Evolutionary conservation across 2,329 filamentous ascomycete species (phyloP).

Genomic region (Alternaria metachromatica): DNA sequence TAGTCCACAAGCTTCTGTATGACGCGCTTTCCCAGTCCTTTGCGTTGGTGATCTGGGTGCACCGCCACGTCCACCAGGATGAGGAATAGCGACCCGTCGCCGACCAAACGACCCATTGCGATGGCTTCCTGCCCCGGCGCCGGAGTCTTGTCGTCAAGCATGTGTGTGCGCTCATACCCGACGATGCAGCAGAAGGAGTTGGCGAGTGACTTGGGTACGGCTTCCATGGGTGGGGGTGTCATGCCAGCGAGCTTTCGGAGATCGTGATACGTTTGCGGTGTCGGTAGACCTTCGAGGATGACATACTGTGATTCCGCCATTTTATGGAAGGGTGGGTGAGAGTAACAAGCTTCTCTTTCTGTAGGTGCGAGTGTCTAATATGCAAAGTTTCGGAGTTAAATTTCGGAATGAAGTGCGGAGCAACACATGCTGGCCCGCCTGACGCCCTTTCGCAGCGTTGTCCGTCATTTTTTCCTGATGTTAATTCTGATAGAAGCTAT

Average conservation of each 20-base stretch:
- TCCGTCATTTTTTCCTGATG: background rate
- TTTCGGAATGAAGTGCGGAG: background rate
- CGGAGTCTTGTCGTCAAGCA: constrained; percentile 31
- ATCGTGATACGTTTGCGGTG: constrained; percentile 40
- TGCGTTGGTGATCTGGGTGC: constrained; percentile 57
- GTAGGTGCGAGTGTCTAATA: background rate
- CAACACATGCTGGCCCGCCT: background rate
- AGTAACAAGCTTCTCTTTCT: background rate
- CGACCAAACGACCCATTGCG: constrained; percentile 60
- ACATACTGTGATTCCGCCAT: constrained; percentile 28
- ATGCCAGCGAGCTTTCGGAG: constrained; percentile 36
- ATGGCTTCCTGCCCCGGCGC: constrained; percentile 37
- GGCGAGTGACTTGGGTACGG: constrained; percentile 33
- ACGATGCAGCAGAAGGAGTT: constrained; percentile 35
- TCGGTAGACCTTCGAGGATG: constrained; percentile 35
- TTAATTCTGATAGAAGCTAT: background rate
- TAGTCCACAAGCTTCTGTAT: constrained; percentile 53
- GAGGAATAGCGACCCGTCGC: constrained; percentile 62
- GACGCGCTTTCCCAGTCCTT: constrained; percentile 56
- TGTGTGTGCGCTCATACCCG: constrained; percentile 32
- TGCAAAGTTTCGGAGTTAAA: background rate
- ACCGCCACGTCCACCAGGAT: constrained; percentile 60
- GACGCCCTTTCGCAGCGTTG: background rate
- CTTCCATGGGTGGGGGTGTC: constrained; percentile 39
- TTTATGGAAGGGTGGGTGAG: background rate